Evolutionary conservation across 2,329 filamentous ascomycete genomes (phyloP).

Genomic region (Bipolaris oryzae): DNA sequence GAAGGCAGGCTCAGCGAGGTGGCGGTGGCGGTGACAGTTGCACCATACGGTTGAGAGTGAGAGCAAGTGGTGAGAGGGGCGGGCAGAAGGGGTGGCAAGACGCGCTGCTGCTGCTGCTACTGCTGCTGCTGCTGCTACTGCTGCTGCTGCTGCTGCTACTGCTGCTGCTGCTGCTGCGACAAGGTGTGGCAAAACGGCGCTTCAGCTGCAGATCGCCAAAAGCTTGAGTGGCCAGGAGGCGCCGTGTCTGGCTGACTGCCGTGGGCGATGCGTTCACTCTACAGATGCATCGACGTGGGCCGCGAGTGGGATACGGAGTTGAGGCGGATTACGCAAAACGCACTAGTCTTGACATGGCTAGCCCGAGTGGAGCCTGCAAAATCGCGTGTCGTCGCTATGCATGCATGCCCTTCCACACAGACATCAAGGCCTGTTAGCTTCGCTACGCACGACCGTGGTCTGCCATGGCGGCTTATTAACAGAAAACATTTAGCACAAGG

Average conservation of each 20-base stretch:
- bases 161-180: not conserved
- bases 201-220: constrained; percentile 9
- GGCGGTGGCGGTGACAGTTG: not conserved
- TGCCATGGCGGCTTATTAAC: constrained; percentile 32
- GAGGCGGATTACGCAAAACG: constrained; percentile 16
- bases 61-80: not conserved
- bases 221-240: constrained; percentile 16
- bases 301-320: constrained; percentile 4
- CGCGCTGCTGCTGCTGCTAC: not conserved
- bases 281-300: constrained; percentile 10
- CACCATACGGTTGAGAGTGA: no score
- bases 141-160: no score
- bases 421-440: constrained; percentile 31
- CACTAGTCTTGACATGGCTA: constrained; percentile 3
- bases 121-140: no score
- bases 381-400: constrained; percentile 28
- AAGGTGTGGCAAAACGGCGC: constrained; percentile 16
- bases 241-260: constrained; percentile 3
- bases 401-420: constrained; percentile 29
- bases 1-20: constrained; percentile 9
- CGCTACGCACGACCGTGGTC: constrained; percentile 21
- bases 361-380: constrained; percentile 25
- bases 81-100: not conserved
- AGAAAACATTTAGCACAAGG: constrained; percentile 28
- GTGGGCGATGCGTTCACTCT: constrained; percentile 15